Base-by-base conservation (phyloP, 1,284 basidiomycete genomes). In the Trichosporon asahii region DNA sequence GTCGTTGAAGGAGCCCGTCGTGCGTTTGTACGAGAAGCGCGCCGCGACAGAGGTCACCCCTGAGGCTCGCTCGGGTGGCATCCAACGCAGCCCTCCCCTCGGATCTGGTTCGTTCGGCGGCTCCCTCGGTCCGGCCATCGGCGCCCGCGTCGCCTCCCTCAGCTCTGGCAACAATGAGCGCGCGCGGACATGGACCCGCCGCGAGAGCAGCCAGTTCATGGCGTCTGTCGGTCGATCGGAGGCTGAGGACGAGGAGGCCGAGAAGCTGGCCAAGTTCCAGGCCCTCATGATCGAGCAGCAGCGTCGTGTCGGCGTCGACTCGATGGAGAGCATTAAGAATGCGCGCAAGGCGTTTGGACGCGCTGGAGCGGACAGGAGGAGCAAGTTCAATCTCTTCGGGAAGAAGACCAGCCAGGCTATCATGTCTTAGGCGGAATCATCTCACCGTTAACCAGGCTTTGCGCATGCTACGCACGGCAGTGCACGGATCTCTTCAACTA, bases 251-350 rank as follows among this genome's bases (percentile, higher is more conserved):
- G 73, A 75, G 61, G 77, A 78, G 61, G 71, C 72, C 9, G 77
- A 79, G 65, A 71, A 72, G 11, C 77, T 76, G 63, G 74, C 73
- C n/a, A 75, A 76, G 66, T 79, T 82, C 72, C 78, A 80, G 68
- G 75, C 74, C 6, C 75, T 80, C 9, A 72, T 79, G 63, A 70
- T 75, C 15, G 76, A 82, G 68, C 80, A 80, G 69, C 75, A 76
- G 64, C 71, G 71, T 35, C 75, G 74, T 31, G 76, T 78, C 66
- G 78, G 76, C 0, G 60, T 73, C 12, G 67, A 70, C 46, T 68
- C 70, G 57, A 76, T 74, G 14, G 77, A 78, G 65, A 73, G 76
- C 35, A n/a, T 76, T 72, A 31, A 69, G 69, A 27, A 61, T 29
- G 64, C 72, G 49, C 25, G 70, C 64, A 35, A 69, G 33, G 68